Percentiles rank a stretch among this genome's conserved stretches.
phyloP scores from a whole-genome alignment of 768 basidiomycete genomes.

The Pleurotus ostreatus region DNA sequence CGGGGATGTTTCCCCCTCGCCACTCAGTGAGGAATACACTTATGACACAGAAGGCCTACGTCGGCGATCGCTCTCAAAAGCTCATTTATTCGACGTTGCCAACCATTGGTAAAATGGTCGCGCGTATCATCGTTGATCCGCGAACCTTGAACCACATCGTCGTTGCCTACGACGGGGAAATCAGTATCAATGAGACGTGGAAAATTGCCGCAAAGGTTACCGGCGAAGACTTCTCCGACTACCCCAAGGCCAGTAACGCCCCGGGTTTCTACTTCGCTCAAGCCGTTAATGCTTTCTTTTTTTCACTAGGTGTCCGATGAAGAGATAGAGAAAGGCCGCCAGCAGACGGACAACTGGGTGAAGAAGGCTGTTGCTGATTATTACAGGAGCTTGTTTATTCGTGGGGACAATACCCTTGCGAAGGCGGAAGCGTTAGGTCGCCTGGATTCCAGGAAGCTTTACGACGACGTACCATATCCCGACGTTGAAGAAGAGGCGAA shows the following conservation, averaged over 20 bases:
- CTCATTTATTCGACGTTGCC: not conserved
- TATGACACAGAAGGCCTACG: not conserved
- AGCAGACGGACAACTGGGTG: not conserved
- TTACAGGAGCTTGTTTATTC: not conserved
- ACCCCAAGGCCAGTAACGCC: not conserved
- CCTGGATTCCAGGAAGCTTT: not conserved
- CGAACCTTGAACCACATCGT: not conserved
- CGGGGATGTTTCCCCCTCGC: not conserved
- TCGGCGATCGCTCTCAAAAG: not conserved
- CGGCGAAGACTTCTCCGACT: not conserved
- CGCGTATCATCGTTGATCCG: not conserved
- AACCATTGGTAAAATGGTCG: not conserved
- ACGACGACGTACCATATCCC: not conserved
- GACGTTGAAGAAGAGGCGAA: not conserved
- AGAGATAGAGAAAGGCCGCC: not conserved
- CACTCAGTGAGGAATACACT: slow-evolving; percentile 1
- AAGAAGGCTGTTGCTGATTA: not conserved
- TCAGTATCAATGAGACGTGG: not conserved
- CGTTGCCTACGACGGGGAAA: not conserved
- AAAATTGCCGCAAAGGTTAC: not conserved
- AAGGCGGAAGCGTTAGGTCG: not conserved
- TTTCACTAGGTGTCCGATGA: not conserved
- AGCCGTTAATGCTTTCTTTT: not conserved
- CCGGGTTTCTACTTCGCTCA: no score
- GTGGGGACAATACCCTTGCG: not conserved